Percentiles rank a stretch among this genome's conserved stretches.
These are phyloP conservation scores for Circinella umbellata DNA, from an alignment of 371 early-diverging fungal species.

Conservation along the genomic window DNA sequence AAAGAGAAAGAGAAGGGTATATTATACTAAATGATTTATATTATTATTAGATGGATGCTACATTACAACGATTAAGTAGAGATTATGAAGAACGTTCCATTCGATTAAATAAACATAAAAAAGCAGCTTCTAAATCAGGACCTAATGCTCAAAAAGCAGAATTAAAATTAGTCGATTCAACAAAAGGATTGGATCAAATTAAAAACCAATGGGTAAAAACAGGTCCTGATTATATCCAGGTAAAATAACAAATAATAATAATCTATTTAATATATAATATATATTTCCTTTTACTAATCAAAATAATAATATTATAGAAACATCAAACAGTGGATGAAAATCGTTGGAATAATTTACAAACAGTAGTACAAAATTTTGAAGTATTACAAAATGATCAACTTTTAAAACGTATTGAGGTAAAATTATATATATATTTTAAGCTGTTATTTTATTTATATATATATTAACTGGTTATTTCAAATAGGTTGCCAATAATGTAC, in stretches of 20 bases:
- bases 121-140: conserved; percentile 41
- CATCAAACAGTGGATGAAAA: conserved; percentile 53
- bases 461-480: not conserved
- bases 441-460: no score
- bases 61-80: conserved; percentile 42
- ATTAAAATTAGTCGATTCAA: conserved; percentile 33
- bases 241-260: no score
- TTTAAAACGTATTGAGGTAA: conserved; percentile 46
- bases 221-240: conserved; percentile 51
- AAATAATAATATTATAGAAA: conserved; percentile 33
- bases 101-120: conserved; percentile 51
- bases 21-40: not conserved
- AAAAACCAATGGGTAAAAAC: conserved; percentile 44
- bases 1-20: not conserved
- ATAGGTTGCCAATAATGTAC: conserved; percentile 20
- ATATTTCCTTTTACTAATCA: no score
- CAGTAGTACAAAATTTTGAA: conserved; percentile 45
- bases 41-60: conserved; percentile 37
- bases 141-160: not conserved
- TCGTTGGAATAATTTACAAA: conserved; percentile 46
- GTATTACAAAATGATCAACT: conserved; percentile 51
- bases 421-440: no score
- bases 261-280: no score
- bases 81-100: conserved; percentile 54
- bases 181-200: conserved; percentile 29